phyloP scores from a whole-genome alignment of 1,139 yeast species.

The Pichia sp. region DNA sequence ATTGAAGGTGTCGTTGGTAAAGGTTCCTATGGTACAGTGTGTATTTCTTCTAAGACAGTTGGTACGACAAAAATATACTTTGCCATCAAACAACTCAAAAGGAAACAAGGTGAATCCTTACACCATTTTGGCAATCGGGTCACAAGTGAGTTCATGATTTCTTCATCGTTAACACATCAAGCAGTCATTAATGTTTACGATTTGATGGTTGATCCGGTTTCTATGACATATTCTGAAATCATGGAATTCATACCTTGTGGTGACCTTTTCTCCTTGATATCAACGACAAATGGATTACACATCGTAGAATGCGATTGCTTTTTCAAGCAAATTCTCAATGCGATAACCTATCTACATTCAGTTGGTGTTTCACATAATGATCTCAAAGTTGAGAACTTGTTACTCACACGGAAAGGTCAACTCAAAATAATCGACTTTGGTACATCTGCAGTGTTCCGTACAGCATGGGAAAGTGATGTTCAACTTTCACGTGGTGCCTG shows the following conservation, averaged over 20 bases:
- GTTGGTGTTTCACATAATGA: constrained; percentile 80
- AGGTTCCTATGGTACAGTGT: constrained; percentile 68
- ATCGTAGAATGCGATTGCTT: constrained; percentile 66
- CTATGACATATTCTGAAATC: constrained; percentile 64
- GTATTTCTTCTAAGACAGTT: constrained; percentile 41
- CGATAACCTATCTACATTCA: constrained; percentile 61
- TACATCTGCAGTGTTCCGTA: constrained; percentile 69
- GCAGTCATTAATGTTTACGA: constrained; percentile 69
- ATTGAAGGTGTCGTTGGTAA: constrained; percentile 61
- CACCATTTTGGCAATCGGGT: constrained; percentile 63
- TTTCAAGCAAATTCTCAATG: constrained; percentile 61
- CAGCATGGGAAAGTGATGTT: constrained; percentile 61
- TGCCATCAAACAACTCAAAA: constrained; percentile 71
- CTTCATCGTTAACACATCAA: constrained; percentile 63
- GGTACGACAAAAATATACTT: constrained; percentile 36
- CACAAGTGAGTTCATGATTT: constrained; percentile 73
- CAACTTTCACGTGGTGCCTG: constrained; percentile 54
- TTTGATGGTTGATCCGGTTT: constrained; percentile 49
- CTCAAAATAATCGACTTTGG: constrained; percentile 70
- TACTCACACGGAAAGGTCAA: constrained; percentile 46
- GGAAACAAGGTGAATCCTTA: constrained; percentile 46
- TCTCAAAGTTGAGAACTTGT: constrained; percentile 62
- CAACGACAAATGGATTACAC: constrained; percentile 36
- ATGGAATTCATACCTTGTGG: constrained; percentile 78
- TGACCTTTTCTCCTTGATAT: constrained; percentile 52